Percentiles rank a stretch among this genome's conserved stretches.
Conservation (phyloP, 2,329 filamentous ascomycete genomes). For the Ramichloridium luteum region DNA sequence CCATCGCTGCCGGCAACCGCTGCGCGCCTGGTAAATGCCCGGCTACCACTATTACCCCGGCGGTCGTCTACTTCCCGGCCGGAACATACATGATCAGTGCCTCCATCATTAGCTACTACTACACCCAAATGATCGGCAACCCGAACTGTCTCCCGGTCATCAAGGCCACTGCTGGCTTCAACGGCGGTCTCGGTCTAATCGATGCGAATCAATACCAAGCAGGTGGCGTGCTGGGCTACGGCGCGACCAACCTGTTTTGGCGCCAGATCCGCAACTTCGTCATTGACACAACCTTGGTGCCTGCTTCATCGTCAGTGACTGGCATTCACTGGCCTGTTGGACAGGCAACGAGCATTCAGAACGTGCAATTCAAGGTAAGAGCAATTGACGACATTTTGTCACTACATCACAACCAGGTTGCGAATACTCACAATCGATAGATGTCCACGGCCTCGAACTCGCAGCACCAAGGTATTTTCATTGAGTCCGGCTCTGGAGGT, state of each 20-base stretch:
- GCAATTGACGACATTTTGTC: too few species aligned
- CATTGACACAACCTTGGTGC: slow-evolving; percentile 45
- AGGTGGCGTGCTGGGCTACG: slow-evolving; percentile 22
- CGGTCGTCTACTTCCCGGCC: slow-evolving; percentile 42
- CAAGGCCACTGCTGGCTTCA: slow-evolving; percentile 39
- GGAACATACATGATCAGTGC: slow-evolving; percentile 46
- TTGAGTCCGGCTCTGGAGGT: slow-evolving; percentile 33
- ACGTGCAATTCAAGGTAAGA: slow-evolving; percentile 35
- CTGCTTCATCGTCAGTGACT: slow-evolving; percentile 31
- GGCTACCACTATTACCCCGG: slow-evolving; percentile 37
- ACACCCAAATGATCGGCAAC: slow-evolving; percentile 49
- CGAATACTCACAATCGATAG: too few species aligned
- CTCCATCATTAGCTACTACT: slow-evolving; percentile 48
- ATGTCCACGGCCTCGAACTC: slow-evolving; percentile 31
- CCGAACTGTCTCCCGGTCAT: slow-evolving; percentile 42
- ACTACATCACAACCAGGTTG: too few species aligned
- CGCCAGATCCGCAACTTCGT: slow-evolving; percentile 54
- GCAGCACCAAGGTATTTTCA: slow-evolving; percentile 34
- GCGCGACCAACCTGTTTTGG: slow-evolving; percentile 50
- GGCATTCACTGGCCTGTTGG: slow-evolving; percentile 35
- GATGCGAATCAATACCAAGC: slow-evolving; percentile 43
- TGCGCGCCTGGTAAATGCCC: slow-evolving; percentile 37
- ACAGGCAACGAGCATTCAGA: slow-evolving; percentile 34
- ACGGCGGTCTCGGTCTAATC: slow-evolving; percentile 42
- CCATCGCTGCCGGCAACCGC: slow-evolving; percentile 32